Evolutionary conservation across 2,329 filamentous ascomycete genomes (phyloP).

Genomic region (Acrocalymma vagum): DNA sequence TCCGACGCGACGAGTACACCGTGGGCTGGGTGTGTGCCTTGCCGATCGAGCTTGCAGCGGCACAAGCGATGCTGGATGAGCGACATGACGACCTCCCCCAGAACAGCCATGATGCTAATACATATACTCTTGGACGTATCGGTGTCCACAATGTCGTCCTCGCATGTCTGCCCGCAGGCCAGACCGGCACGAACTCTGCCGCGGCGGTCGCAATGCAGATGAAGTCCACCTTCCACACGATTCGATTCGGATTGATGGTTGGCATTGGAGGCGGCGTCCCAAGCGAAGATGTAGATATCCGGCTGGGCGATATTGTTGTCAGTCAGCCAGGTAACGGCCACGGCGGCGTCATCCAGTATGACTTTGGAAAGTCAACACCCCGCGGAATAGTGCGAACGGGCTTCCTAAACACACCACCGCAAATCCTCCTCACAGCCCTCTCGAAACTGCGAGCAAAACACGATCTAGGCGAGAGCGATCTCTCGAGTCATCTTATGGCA

Average conservation of each 20-base stretch:
- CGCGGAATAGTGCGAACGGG: conserved; percentile 10
- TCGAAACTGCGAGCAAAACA: conserved; percentile 1
- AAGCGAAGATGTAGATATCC: no score
- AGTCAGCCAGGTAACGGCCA: conserved; percentile 9
- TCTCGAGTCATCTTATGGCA: not conserved
- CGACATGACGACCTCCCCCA: conserved; percentile 20
- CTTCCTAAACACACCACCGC: conserved; percentile 13
- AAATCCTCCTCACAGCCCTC: conserved; percentile 10
- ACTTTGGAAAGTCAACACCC: conserved; percentile 5
- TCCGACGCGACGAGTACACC: no score
- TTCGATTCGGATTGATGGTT: conserved; percentile 51
- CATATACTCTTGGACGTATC: conserved; percentile 31
- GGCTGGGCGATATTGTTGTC: conserved; percentile 17
- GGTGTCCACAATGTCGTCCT: conserved; percentile 45
- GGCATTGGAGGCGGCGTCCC: conserved; percentile 49
- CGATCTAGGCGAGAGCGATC: not conserved
- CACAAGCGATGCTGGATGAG: no score
- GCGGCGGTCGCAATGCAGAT: conserved; percentile 37
- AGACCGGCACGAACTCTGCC: conserved; percentile 37
- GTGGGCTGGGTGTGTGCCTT: conserved; percentile 45
- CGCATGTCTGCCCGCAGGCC: conserved; percentile 28
- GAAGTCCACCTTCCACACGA: conserved; percentile 31
- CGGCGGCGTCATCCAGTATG: conserved; percentile 13
- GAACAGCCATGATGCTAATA: conserved; percentile 29
- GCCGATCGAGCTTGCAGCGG: conserved; percentile 36